Conservation (phyloP, 306 rosid genomes). For the Hylodesmum podocarpum region DNA sequence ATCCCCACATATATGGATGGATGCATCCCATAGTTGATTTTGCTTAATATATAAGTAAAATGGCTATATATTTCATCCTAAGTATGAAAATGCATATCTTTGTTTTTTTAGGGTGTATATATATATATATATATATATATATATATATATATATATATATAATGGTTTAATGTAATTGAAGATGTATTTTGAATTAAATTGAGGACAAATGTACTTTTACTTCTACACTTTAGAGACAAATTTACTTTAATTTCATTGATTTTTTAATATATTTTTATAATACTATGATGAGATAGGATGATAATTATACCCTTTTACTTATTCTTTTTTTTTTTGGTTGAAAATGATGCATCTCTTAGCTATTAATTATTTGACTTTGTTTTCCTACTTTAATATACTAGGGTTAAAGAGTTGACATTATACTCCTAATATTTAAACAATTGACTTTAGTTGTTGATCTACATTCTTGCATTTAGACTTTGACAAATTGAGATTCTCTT, state of each 20-base stretch:
- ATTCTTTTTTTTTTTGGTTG: too few species aligned
- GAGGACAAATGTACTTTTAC: not conserved
- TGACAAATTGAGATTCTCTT: not conserved
- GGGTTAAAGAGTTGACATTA: conserved; percentile 11
- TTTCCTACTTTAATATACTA: not conserved
- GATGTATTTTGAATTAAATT: not conserved
- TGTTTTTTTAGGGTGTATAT: too few species aligned
- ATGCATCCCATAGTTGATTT: too few species aligned
- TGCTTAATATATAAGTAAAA: not conserved
- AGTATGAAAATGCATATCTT: too few species aligned
- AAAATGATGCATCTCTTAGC: not conserved
- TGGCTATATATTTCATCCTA: not conserved
- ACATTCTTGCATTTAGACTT: not conserved
- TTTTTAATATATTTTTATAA: not conserved
- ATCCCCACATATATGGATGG: not conserved
- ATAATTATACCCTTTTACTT: not conserved
- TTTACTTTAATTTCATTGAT: not conserved
- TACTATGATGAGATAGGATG: not conserved
- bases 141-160: too few species aligned
- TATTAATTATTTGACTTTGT: conserved; percentile 23
- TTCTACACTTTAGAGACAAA: not conserved
- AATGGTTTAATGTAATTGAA: not conserved
- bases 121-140: too few species aligned
- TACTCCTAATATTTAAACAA: not conserved
- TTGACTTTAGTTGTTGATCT: not conserved